A percentile compares a stretch with the other conserved stretches of the same genome.
phyloP scores from a whole-genome alignment of 2,329 filamentous ascomycete genomes.

The Colletotrichum melonis region DNA sequence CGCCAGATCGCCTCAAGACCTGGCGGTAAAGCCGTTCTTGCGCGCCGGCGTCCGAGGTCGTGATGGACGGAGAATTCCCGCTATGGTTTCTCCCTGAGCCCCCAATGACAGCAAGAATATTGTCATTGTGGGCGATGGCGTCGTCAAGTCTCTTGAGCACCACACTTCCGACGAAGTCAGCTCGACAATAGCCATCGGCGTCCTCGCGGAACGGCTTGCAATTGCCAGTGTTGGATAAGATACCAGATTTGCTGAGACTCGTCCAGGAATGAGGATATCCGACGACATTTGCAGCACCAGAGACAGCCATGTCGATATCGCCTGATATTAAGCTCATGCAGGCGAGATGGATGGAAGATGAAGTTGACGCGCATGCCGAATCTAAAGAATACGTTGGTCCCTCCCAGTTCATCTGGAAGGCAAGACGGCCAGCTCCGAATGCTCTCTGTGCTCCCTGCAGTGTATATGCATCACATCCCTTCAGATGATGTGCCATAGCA shows the following conservation, averaged over 20 bases:
- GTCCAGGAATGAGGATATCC: neutral
- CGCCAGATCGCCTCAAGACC: no score
- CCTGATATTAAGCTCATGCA: conserved; percentile 44
- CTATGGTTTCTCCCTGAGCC: conserved; percentile 54
- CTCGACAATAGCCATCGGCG: conserved; percentile 61
- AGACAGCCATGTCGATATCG: conserved; percentile 48
- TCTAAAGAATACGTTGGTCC: neutral
- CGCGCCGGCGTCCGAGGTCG: conserved; percentile 35
- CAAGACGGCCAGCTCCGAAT: neutral
- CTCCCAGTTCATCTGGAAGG: neutral
- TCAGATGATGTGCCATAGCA: neutral
- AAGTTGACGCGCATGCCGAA: neutral
- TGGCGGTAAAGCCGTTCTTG: conserved; percentile 24
- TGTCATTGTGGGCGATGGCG: conserved; percentile 59
- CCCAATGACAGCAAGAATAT: conserved; percentile 52
- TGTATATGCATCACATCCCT: conserved; percentile 13
- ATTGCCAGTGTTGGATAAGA: conserved; percentile 44
- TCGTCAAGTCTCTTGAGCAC: conserved; percentile 58
- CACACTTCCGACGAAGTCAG: conserved; percentile 57
- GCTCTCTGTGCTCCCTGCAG: neutral
- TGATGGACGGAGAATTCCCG: conserved; percentile 46
- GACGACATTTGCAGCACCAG: conserved; percentile 53
- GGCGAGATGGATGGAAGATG: conserved; percentile 39
- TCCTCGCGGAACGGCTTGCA: conserved; percentile 46
- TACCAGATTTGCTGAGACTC: conserved; percentile 36